These are phyloP conservation scores for Allium cepa DNA, from an alignment of 106 monocot species.

Conservation along the genomic window DNA sequence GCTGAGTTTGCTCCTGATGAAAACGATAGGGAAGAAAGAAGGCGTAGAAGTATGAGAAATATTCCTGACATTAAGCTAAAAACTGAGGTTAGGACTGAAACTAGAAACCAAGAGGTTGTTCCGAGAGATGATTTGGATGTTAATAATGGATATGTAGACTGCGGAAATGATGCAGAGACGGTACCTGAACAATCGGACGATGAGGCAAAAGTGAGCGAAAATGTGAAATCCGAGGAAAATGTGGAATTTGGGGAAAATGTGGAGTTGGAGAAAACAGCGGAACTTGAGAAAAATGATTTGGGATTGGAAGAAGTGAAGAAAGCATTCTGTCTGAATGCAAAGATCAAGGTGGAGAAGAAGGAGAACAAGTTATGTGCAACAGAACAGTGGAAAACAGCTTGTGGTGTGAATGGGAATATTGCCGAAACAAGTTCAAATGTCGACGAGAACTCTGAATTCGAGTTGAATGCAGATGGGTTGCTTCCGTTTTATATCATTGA, in stretches of 20 bases:
- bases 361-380: conserved; percentile 32
- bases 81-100: conserved; percentile 15
- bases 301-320: conserved; percentile 17
- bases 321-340: conserved; percentile 42
- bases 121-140: conserved; percentile 3
- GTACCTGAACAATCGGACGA: background rate
- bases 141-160: conserved; percentile 9
- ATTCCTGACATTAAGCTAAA: background rate
- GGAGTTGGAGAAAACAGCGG: conserved; percentile 5
- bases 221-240: too few relatives aligned
- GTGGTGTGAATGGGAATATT: conserved; percentile 19
- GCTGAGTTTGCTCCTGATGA: conserved; percentile 80
- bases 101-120: conserved; percentile 5
- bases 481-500: conserved; percentile 89
- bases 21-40: conserved; percentile 60
- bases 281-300: background rate
- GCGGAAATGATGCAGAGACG: conserved; percentile 4
- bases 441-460: conserved; percentile 51
- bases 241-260: conserved; percentile 16
- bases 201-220: too few relatives aligned
- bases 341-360: conserved; percentile 36
- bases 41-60: conserved; percentile 11
- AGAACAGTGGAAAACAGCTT: conserved; percentile 50
- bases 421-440: conserved; percentile 9
- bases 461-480: conserved; percentile 50